Percentiles rank a stretch among this genome's conserved stretches.
phyloP scores from a whole-genome alignment of 768 basidiomycete genomes.

The Steccherinum ochraceum region DNA sequence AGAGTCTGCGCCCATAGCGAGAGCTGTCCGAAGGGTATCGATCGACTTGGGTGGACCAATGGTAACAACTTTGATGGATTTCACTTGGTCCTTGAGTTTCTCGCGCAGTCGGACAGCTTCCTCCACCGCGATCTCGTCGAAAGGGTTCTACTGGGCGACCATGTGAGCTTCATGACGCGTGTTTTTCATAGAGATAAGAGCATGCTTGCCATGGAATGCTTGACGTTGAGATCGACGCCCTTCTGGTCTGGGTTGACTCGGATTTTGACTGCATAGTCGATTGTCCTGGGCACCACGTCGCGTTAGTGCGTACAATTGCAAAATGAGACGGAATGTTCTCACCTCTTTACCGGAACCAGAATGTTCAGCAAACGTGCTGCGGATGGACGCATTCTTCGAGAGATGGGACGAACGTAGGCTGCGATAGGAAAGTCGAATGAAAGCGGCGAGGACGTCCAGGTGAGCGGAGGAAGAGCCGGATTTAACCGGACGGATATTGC shows the following conservation, averaged over 20 bases:
- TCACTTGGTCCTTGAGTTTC: conserved; percentile 65
- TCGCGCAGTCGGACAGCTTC: conserved; percentile 96
- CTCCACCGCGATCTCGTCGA: conserved; percentile 95
- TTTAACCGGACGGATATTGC: background rate
- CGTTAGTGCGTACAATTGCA: conserved; percentile 2
- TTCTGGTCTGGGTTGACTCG: conserved; percentile 93
- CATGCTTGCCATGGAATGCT: conserved; percentile 87
- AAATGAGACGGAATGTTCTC: conserved; percentile 9
- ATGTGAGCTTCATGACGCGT: background rate
- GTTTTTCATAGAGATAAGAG: too few relatives aligned
- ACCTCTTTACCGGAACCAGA: conserved; percentile 93
- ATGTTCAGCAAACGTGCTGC: conserved; percentile 72
- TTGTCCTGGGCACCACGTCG: conserved; percentile 45
- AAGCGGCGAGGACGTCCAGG: background rate
- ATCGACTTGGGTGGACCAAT: conserved; percentile 87
- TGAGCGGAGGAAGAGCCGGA: background rate
- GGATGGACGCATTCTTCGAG: conserved; percentile 64
- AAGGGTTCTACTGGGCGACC: conserved; percentile 69
- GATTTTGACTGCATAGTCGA: conserved; percentile 99
- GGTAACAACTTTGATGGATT: conserved; percentile 87
- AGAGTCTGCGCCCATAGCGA: conserved; percentile 96
- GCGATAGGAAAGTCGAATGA: background rate
- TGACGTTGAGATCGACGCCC: conserved; percentile 93
- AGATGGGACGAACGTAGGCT: background rate
- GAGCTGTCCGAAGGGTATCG: conserved; percentile 90